Evolutionary conservation across 73 alveolate genomes (phyloP).

Genomic region (Durusdinium trenchii): DNA sequence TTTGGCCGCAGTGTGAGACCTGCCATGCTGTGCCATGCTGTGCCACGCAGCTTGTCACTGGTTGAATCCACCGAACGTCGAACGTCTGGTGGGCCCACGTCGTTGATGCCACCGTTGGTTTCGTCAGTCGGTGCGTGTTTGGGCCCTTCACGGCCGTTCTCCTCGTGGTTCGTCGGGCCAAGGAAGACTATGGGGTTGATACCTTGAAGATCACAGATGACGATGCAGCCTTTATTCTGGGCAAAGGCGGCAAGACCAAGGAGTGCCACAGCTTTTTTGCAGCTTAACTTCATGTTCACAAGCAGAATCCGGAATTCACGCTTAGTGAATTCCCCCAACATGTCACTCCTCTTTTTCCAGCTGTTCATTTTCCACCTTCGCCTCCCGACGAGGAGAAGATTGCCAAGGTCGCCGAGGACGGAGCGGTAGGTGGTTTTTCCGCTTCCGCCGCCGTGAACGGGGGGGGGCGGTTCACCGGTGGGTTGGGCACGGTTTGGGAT

Average conservation of each 20-base stretch:
- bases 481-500: no score
- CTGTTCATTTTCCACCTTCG: background rate
- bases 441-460: no score
- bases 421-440: no score
- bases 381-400: constrained; percentile 63
- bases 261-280: background rate
- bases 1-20: no score
- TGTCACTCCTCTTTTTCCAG: background rate
- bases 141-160: background rate
- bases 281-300: no score
- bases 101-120: no score
- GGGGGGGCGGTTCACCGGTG: no score
- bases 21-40: no score
- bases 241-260: constrained; percentile 94
- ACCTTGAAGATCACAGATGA: constrained; percentile 82
- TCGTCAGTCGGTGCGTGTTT: background rate
- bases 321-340: background rate
- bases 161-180: background rate
- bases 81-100: no score
- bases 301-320: background rate
- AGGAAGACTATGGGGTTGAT: constrained; percentile 91
- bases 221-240: constrained; percentile 86
- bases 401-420: constrained; percentile 93
- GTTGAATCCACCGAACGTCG: no score
- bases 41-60: no score